These are phyloP conservation scores for Trichosporon ovoides DNA, from an alignment of 1,284 basidiomycete genomes.

Conservation along the genomic window DNA sequence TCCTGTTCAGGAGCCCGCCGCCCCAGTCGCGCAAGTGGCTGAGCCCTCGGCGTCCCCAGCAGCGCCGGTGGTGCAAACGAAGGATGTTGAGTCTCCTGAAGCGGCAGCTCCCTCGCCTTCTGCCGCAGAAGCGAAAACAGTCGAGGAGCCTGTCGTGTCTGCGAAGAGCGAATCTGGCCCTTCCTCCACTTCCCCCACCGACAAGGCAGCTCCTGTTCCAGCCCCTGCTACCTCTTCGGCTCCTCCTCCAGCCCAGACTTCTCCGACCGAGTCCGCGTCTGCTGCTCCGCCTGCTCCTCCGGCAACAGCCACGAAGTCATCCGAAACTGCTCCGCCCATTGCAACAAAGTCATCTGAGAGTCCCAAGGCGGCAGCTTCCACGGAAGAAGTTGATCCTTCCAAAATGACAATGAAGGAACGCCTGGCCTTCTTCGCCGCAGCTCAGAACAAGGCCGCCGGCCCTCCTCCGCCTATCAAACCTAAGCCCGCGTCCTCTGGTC, in stretches of 20 bases:
- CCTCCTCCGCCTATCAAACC: constrained; percentile 59
- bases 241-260: not conserved
- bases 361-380: not conserved
- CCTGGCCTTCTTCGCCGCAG: constrained; percentile 48
- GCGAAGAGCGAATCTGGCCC: not conserved
- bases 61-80: too few relatives aligned
- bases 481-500: constrained; percentile 56
- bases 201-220: not conserved
- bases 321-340: too few relatives aligned
- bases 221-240: not conserved
- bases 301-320: too few relatives aligned
- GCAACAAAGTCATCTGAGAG: too few relatives aligned
- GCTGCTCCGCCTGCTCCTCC: too few relatives aligned
- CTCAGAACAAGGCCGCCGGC: constrained; percentile 34
- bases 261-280: too few relatives aligned
- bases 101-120: constrained; percentile 9
- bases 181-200: not conserved
- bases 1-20: too few relatives aligned
- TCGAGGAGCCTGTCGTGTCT: not conserved
- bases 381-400: constrained; percentile 25
- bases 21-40: constrained; percentile 19
- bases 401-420: constrained; percentile 47
- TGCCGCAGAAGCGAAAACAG: constrained; percentile 6
- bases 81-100: not conserved
- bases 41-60: not conserved